These are phyloP conservation scores for Arthrobotrys megalospora DNA, from an alignment of 2,329 filamentous ascomycete species.

Conservation along the genomic window DNA sequence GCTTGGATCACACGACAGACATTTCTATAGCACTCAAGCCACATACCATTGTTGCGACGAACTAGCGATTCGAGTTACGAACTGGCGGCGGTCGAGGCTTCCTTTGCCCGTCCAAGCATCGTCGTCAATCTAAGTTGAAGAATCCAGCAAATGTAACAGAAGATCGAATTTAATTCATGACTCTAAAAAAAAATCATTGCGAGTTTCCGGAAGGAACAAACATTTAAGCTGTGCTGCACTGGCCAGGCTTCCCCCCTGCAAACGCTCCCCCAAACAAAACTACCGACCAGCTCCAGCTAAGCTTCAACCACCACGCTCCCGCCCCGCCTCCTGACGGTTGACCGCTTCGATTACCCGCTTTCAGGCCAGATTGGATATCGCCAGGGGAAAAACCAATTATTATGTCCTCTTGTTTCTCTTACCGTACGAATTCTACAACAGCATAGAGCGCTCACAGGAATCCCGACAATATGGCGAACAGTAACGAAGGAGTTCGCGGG, in stretches of 20 bases:
- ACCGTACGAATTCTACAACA: conserved; percentile 10
- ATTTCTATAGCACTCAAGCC: conserved; percentile 20
- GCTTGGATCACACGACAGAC: background rate
- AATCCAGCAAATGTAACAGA: background rate
- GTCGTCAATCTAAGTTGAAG: conserved; percentile 4
- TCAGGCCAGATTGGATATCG: conserved; percentile 26
- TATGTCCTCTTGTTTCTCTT: conserved; percentile 30
- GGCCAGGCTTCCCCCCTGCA: conserved; percentile 13
- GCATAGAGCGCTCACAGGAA: conserved; percentile 36
- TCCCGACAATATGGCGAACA: conserved; percentile 31
- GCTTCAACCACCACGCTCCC: conserved; percentile 21
- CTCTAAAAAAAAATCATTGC: conserved; percentile 8
- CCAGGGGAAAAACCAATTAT: conserved; percentile 1
- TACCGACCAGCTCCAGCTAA: conserved; percentile 19
- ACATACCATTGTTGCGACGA: conserved; percentile 42
- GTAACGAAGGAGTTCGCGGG: conserved; percentile 55
- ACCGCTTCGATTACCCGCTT: conserved; percentile 31
- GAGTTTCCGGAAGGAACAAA: conserved; percentile 33
- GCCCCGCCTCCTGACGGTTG: conserved; percentile 41
- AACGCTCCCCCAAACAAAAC: conserved; percentile 1
- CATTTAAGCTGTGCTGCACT: background rate
- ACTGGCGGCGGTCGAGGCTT: conserved; percentile 16
- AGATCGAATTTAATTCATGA: conserved; percentile 28
- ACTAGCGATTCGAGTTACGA: conserved; percentile 2
- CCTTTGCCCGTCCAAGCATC: conserved; percentile 7